Evolutionary conservation across 176 grass and related monocot genomes (phyloP), one percentile per base, ranked within the genome.

Genomic region (barley (Hordeum vulgare)): DNA sequence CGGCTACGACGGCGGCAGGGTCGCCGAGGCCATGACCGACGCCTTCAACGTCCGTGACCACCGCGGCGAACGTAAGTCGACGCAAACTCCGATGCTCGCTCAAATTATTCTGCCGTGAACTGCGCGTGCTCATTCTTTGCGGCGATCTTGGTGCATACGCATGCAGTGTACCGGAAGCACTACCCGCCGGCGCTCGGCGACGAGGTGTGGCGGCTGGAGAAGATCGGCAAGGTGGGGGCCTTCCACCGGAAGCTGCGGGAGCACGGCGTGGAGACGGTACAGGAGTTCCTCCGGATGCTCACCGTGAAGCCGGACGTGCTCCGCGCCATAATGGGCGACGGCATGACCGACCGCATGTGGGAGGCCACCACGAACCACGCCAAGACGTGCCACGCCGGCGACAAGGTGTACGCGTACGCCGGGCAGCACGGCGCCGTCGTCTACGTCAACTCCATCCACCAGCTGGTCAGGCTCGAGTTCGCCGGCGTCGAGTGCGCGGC

Each of bases 301-400:
- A 42, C 1, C 0, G 86, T 94, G 0, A 81, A 94, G 29, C 88
- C 66, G 0, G 33, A 53, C 21, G 26, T 71, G 3, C 89, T 99
- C 18, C 97, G 97, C 49, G 0, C 0, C 91, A 94, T 99, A 8
- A 9, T 99, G 42, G 97, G 97, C 73, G 36, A 62, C 0, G 94
- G 94, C 61, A 99, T 96, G 97, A 92, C 91, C 0, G 97, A 99
- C 34, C 81, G 83, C 3, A 88, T 94, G 93, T 99, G 97, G 97
- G 88, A 99, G 27, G 60, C 2, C 28, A 90, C 86, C 7, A 83
- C 80, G 53, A 65, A 0, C 42, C 93, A 99, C 49, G 97, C 97
- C 2, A 89, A 14, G 80, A 82, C 81, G 0, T 96, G 97, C 86
- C 0, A 4, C 23, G 11, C 62, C 44, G 97, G 82, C 27, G 89